Evolutionary conservation across 768 basidiomycete genomes (phyloP).

Genomic region (Hirschioporus abietinus): DNA sequence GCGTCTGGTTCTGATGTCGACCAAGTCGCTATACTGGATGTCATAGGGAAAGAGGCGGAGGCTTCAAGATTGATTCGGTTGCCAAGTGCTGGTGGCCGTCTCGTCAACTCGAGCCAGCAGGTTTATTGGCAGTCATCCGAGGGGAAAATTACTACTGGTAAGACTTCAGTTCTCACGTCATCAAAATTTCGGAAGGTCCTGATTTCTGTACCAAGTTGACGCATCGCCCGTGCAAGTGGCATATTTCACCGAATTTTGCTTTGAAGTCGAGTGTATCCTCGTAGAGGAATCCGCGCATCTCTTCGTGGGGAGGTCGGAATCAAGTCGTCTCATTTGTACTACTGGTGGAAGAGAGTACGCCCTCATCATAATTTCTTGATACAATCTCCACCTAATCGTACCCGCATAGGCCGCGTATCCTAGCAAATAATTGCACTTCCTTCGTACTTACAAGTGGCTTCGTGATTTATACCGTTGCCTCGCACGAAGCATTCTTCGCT

Average conservation of each 20-base stretch:
- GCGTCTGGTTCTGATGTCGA: constrained; percentile 26
- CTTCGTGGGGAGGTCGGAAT: constrained; percentile 27
- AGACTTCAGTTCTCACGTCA: constrained; percentile 12
- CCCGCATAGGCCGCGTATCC: neutral
- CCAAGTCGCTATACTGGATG: constrained; percentile 29
- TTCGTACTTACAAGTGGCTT: constrained; percentile 48
- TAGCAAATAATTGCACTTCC: neutral
- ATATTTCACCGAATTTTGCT: constrained; percentile 58
- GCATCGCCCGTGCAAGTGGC: constrained; percentile 15
- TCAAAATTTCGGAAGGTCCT: neutral
- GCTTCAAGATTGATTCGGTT: constrained; percentile 10
- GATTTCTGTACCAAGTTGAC: neutral
- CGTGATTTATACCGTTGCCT: constrained; percentile 77
- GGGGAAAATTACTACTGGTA: constrained; percentile 48
- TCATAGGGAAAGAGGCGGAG: constrained; percentile 15
- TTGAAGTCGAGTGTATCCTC: constrained; percentile 53
- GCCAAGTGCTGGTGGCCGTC: constrained; percentile 43
- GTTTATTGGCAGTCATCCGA: constrained; percentile 13
- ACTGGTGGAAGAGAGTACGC: neutral
- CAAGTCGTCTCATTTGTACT: neutral
- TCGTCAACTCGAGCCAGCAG: constrained; percentile 27
- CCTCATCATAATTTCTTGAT: neutral
- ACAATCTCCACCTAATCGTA: constrained; percentile 15
- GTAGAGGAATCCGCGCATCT: constrained; percentile 64
- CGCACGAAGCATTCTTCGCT: constrained; percentile 76